Conservation (phyloP, 2,329 filamentous ascomycete genomes). For the Aspergillus thermomutatus region DNA sequence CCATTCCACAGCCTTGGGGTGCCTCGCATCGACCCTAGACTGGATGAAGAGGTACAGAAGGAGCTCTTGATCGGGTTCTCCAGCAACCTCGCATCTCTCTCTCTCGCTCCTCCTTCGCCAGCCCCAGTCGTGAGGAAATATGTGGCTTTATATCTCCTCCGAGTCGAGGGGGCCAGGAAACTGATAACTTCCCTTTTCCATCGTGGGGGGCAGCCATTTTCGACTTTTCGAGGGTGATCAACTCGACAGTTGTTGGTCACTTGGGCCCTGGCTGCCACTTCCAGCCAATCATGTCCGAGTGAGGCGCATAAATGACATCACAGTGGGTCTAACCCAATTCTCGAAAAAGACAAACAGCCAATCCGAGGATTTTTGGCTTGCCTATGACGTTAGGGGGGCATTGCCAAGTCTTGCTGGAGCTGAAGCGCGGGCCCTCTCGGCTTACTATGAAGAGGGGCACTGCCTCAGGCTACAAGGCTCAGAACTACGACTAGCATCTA, state of each 20-base stretch:
- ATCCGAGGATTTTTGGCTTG: background rate
- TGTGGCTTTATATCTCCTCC: background rate
- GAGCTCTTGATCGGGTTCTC: too few relatives aligned
- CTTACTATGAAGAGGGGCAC: too few relatives aligned
- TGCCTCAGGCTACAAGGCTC: too few relatives aligned
- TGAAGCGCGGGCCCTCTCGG: background rate
- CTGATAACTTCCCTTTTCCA: background rate
- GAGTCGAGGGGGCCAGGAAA: background rate
- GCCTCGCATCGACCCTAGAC: background rate
- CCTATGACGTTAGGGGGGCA: background rate
- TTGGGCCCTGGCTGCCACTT: background rate
- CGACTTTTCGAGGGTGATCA: background rate
- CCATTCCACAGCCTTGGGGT: background rate
- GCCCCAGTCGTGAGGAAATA: background rate
- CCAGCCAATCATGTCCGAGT: background rate
- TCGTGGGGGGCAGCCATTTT: background rate
- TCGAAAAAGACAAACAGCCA: background rate
- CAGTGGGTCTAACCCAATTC: background rate
- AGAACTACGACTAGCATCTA: too few relatives aligned
- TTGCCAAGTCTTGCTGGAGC: background rate
- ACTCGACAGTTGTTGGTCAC: background rate
- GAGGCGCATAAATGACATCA: background rate
- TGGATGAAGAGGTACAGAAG: background rate
- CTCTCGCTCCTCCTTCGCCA: background rate
- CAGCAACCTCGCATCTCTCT: too few relatives aligned